These are phyloP conservation scores for Lentinula guzmanii DNA, from an alignment of 768 basidiomycete species.

Conservation along the genomic window DNA sequence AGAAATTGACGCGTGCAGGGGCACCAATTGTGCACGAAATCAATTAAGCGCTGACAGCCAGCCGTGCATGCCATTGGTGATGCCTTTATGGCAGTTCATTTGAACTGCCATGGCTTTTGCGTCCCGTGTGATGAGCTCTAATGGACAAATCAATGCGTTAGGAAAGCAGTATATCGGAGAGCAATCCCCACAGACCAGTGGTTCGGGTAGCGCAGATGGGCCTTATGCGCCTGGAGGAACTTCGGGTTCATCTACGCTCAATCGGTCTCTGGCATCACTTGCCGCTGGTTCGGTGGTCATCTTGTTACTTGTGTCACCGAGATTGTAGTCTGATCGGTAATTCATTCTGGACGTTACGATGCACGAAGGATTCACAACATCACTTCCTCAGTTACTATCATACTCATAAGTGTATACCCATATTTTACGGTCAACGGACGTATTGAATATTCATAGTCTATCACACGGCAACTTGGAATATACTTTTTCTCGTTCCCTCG, in stretches of 20 bases:
- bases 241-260: not conserved
- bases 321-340: not conserved
- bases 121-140: slow-evolving; percentile 31
- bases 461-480: too few relatives aligned
- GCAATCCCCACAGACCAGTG: slow-evolving; percentile 1
- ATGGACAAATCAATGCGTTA: slow-evolving; percentile 39
- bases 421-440: too few relatives aligned
- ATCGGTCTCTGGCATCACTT: not conserved
- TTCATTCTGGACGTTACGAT: not conserved
- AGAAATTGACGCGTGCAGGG: too few relatives aligned
- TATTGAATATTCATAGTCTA: too few relatives aligned
- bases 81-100: too few relatives aligned
- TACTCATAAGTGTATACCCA: too few relatives aligned
- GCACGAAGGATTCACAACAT: not conserved
- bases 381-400: too few relatives aligned
- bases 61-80: too few relatives aligned
- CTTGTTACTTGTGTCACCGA: not conserved
- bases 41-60: too few relatives aligned
- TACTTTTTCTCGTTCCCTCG: too few relatives aligned
- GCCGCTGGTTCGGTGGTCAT: not conserved
- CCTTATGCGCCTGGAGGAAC: slow-evolving; percentile 6
- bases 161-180: slow-evolving; percentile 42
- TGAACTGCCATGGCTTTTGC: too few relatives aligned
- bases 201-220: slow-evolving; percentile 6
- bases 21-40: too few relatives aligned